Base-by-base conservation (phyloP, 768 basidiomycete genomes). In the Erythrobasidium yunnanense region DNA sequence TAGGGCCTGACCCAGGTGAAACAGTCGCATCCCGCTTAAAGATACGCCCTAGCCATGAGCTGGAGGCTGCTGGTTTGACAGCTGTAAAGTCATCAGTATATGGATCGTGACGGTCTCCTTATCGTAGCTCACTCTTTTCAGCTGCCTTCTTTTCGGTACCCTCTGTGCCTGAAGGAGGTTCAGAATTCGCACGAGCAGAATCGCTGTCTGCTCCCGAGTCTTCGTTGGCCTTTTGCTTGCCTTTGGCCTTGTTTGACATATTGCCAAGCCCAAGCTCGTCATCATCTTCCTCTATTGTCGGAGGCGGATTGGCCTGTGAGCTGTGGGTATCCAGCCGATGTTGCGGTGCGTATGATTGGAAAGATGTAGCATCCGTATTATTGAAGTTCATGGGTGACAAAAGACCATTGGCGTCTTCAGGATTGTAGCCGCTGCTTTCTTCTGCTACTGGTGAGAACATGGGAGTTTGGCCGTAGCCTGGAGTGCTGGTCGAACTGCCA, bases 211-310 rank as follows among this genome's bases (percentile, higher is more conserved):
- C 7, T 47, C 38, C 6, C 3, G 5, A 2, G 22, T 34, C 20
- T 18, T 6, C 30, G 5, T 15, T 34, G 27, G 57, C 11, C 15
- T 46, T 4, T 34, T 58, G 53, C 38, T 57, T 55, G n/a, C n/a
- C n/a, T 51, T 33, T 45, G 62, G 55, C 68, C 68, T 77, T 81
- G 20, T 69, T 75, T 51, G 81, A 80, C n/a, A 70, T 68, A 73
- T 97, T 99, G 1, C 91, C 90, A 68, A 97, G 81, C 0, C 95
- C 95, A 55, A 99, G 81, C 73, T 95, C 90, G 47, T 93, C 90
- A 0, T 85, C 85, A 13, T 86, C 86, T 0, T 87, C 68, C 35
- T 56, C 47, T 18, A 27, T 8, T 22, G 29, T 4, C 6, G 27
- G 30, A 8, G 53, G 35, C 30, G 56, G 38, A 6, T 34, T 35